Percentiles rank a stretch among this genome's conserved stretches.
phyloP scores from a whole-genome alignment of 441 rosid genomes.

The Hura crepitans region DNA sequence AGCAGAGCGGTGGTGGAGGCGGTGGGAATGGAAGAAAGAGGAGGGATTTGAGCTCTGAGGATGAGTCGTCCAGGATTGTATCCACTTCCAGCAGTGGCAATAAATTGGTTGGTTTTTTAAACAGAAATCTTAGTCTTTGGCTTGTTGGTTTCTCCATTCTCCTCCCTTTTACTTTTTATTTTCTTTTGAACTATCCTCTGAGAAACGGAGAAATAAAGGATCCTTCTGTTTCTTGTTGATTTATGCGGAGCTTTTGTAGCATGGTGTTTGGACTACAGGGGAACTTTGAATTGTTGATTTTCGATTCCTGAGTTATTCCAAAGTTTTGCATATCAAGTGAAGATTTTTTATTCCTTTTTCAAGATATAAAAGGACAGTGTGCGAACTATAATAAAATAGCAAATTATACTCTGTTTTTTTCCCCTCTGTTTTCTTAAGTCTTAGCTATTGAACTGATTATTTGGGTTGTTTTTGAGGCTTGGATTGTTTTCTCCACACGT shows the following conservation, averaged over 20 bases:
- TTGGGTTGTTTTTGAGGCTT: not conserved
- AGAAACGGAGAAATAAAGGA: constrained; percentile 2
- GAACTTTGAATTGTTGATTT: not conserved
- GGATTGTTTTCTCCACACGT: not conserved
- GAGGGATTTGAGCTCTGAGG: constrained; percentile 64
- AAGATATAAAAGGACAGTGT: no score
- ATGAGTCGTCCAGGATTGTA: constrained; percentile 64
- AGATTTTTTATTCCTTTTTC: no score
- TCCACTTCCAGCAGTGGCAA: constrained; percentile 66
- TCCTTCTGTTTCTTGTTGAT: not conserved
- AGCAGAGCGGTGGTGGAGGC: constrained; percentile 53
- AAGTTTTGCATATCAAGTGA: not conserved
- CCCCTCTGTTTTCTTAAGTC: no score
- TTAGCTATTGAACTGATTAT: not conserved
- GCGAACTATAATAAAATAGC: not conserved
- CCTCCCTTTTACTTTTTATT: not conserved
- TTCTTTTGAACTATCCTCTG: not conserved
- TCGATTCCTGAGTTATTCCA: not conserved
- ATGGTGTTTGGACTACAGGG: not conserved
- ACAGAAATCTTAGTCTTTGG: constrained; percentile 2
- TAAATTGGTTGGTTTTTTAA: constrained; percentile 59
- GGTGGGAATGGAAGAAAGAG: constrained; percentile 38
- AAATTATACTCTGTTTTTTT: no score
- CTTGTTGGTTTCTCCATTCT: not conserved
- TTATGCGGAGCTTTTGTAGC: not conserved